phyloP scores from a whole-genome alignment of 2,329 filamentous ascomycete species.

The Thelonectria discophora region DNA sequence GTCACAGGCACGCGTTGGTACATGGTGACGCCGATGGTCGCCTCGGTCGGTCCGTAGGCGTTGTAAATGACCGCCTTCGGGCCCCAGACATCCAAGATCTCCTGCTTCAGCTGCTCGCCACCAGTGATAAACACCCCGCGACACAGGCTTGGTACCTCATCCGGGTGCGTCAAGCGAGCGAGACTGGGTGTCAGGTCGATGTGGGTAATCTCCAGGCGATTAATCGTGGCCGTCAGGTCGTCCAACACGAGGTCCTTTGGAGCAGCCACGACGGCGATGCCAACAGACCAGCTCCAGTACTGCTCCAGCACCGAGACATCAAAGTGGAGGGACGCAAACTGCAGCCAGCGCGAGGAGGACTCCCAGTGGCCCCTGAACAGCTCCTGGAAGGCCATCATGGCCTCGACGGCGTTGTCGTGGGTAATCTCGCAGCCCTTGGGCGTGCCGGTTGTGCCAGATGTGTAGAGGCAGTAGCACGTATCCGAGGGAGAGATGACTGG shows the following conservation, averaged over 20 bases:
- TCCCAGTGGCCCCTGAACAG: slow-evolving; percentile 82
- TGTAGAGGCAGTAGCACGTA: slow-evolving; percentile 86
- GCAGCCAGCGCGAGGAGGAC: slow-evolving; percentile 78
- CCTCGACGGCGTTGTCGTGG: slow-evolving; percentile 88
- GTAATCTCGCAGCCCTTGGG: slow-evolving; percentile 91
- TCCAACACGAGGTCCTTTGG: slow-evolving; percentile 87
- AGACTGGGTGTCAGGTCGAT: slow-evolving; percentile 92
- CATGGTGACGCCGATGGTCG: slow-evolving; percentile 92
- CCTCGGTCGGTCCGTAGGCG: slow-evolving; percentile 90
- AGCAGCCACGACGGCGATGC: slow-evolving; percentile 83
- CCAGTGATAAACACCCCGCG: slow-evolving; percentile 92
- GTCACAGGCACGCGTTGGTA: slow-evolving; percentile 80
- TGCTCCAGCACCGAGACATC: slow-evolving; percentile 94
- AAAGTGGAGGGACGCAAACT: slow-evolving; percentile 95
- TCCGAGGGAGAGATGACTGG: slow-evolving; percentile 53
- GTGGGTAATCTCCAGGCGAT: slow-evolving; percentile 79
- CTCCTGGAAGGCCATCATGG: slow-evolving; percentile 84
- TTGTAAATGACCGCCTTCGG: slow-evolving; percentile 85
- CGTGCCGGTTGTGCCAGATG: slow-evolving; percentile 84
- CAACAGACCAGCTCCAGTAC: slow-evolving; percentile 95
- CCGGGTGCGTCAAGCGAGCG: slow-evolving; percentile 78
- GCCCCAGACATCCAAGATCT: slow-evolving; percentile 89
- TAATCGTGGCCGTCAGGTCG: slow-evolving; percentile 79
- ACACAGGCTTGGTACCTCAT: slow-evolving; percentile 82
- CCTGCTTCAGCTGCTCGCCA: slow-evolving; percentile 86